Conservation (phyloP, 306 rosid species). For the cucumber (Cucumis sativus) region DNA sequence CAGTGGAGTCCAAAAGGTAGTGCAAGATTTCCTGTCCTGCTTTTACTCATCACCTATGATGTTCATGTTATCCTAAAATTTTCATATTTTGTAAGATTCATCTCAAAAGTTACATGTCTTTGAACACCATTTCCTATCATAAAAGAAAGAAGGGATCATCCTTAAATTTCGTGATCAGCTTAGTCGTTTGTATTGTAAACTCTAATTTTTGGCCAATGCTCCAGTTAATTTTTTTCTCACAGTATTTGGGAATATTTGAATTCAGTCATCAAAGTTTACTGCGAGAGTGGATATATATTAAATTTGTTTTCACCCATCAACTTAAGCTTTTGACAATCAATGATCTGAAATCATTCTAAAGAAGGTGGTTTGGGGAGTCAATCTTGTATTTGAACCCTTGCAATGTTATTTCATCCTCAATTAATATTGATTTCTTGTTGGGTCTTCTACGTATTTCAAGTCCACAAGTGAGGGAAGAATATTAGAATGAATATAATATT, state of each 20-base stretch:
- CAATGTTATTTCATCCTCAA: no score
- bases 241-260: not conserved
- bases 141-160: not conserved
- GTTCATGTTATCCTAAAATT: not conserved
- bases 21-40: conserved; percentile 9
- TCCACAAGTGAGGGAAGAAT: no score
- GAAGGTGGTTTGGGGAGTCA: no score
- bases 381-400: no score
- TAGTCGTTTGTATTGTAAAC: not conserved
- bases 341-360: no score
- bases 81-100: not conserved
- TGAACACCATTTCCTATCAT: not conserved
- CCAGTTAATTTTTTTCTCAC: not conserved
- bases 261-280: not conserved
- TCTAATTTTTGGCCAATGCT: not conserved
- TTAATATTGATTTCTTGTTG: no score
- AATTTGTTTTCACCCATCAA: no score
- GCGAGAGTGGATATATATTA: no score
- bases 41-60: not conserved
- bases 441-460: no score
- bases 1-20: conserved; percentile 96
- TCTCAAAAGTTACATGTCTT: not conserved
- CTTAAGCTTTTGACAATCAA: no score
- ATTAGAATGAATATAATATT: no score
- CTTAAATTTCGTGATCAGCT: conserved; percentile 1